Base-by-base conservation (phyloP, 495 filamentous ascomycete genomes). In the Lasiosphaeria ovina region DNA sequence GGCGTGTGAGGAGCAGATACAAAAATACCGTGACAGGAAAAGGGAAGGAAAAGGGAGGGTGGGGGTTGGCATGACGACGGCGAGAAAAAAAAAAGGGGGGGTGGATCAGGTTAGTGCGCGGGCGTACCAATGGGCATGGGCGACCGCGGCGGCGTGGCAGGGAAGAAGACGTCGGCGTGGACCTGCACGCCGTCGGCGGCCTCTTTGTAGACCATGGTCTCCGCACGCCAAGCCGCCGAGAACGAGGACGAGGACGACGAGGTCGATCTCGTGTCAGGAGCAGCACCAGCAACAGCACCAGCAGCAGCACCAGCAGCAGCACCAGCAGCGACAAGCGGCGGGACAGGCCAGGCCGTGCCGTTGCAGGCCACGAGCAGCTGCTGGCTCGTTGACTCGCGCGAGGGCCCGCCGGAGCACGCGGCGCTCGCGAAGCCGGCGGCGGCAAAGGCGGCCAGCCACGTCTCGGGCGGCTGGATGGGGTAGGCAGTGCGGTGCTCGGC, bases 401-500 rank as follows among this genome's bases (percentile, higher is more conserved):
- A 9, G 12, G 8, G 7, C 44, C 44, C 44, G 7, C 44, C 8
- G 4, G 44, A 47, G 44, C 12, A 47, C 6, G 4, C 12, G 12
- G 44, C 44, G 5, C 12, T 4, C 8, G 8, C 69, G 62, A 76
- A 85, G 0, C 81, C 83, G 1, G 66, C 74, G 0, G 66, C 51
- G 24, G 71, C 66, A 3, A 86, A 66, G 31, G 70, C 69, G 0
- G 60, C 49, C 38, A 79, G 64, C 81, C 80, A 83, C 4, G 54
- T 54, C 2, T 60, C 44, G 17, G 70, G 63, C 12, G 69, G 61
- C 5, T 72, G 70, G 11, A 84, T 63, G 2, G 79, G 77, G 61
- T 84, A 76, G 2, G 54, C 62, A 0, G 79, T 74, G 2, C 79
- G 78, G 54, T 83, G 79, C 10, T 77, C 72, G 14, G 79, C 78